Conservation (phyloP, 164 flowering plant species). For the Annona cherimola region DNA sequence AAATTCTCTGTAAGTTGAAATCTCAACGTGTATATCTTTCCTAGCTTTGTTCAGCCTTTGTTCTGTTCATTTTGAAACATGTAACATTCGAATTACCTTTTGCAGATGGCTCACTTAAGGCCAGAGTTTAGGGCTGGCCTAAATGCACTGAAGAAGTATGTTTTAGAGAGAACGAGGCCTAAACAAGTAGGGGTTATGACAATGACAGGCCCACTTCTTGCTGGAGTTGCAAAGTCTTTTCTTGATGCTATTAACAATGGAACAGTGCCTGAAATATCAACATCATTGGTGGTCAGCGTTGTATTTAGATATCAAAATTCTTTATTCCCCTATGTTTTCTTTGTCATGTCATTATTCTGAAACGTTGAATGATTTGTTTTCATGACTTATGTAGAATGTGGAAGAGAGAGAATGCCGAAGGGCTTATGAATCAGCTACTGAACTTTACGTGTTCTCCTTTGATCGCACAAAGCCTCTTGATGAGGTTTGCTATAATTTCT, state of each 20-base stretch:
- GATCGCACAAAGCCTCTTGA: slow-evolving; percentile 92
- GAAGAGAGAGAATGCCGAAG: slow-evolving; percentile 96
- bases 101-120: slow-evolving; percentile 79
- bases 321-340: background rate
- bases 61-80: background rate
- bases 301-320: background rate
- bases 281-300: slow-evolving; percentile 93
- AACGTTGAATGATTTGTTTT: background rate
- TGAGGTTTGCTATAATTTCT: slow-evolving; percentile 53
- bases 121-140: slow-evolving; percentile 92
- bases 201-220: slow-evolving; percentile 95
- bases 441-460: slow-evolving; percentile 76
- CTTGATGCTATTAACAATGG: slow-evolving; percentile 92
- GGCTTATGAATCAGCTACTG: slow-evolving; percentile 82
- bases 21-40: background rate
- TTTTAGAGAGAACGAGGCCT: slow-evolving; percentile 96
- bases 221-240: slow-evolving; percentile 85
- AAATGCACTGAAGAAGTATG: slow-evolving; percentile 88
- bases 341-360: background rate
- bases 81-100: background rate
- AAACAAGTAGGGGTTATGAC: slow-evolving; percentile 90
- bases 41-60: background rate
- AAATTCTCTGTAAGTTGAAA: slow-evolving; percentile 62
- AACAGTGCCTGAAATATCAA: slow-evolving; percentile 93
- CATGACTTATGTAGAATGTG: slow-evolving; percentile 91